Conservation (phyloP, 495 filamentous ascomycete species). For the Penicillium alfredii region DNA sequence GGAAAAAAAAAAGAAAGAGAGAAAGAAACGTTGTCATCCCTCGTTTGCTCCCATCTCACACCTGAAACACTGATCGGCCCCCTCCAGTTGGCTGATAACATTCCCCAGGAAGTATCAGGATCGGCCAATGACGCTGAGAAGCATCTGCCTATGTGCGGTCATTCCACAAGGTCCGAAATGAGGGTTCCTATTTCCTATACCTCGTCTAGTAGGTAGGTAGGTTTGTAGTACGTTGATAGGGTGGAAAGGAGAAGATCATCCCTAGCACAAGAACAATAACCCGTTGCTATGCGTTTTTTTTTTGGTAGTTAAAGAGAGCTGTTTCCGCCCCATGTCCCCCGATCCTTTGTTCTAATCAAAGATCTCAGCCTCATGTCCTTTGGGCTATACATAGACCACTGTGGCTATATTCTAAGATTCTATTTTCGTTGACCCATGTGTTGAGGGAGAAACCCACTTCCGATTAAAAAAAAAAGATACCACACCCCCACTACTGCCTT, state of each 20-base stretch:
- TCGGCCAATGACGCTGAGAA: slow-evolving; percentile 20
- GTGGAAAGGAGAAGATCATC: no score
- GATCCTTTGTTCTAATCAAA: slow-evolving; percentile 2
- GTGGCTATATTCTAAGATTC: no score
- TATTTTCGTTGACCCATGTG: no score
- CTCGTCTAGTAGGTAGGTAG: no score
- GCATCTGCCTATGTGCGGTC: slow-evolving; percentile 18
- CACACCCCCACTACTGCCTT: no score
- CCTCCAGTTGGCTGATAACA: slow-evolving; percentile 22
- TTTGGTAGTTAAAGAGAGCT: no score
- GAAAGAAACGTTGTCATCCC: not conserved
- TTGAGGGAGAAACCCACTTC: no score
- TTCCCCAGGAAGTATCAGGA: slow-evolving; percentile 25
- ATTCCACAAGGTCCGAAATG: slow-evolving; percentile 21
- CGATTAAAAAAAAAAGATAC: no score
- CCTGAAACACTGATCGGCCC: slow-evolving; percentile 25
- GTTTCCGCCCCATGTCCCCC: not conserved
- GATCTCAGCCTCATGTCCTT: slow-evolving; percentile 10
- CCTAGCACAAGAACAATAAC: no score
- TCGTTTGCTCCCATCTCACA: slow-evolving; percentile 12
- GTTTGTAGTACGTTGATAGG: no score
- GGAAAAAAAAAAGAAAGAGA: not conserved
- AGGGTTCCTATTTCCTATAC: no score
- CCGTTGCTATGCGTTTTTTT: slow-evolving; percentile 16
- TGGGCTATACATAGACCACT: slow-evolving; percentile 9